These are phyloP conservation scores for Cutaneotrichosporon dermatis DNA, from an alignment of 1,284 basidiomycete species.

Conservation along the genomic window DNA sequence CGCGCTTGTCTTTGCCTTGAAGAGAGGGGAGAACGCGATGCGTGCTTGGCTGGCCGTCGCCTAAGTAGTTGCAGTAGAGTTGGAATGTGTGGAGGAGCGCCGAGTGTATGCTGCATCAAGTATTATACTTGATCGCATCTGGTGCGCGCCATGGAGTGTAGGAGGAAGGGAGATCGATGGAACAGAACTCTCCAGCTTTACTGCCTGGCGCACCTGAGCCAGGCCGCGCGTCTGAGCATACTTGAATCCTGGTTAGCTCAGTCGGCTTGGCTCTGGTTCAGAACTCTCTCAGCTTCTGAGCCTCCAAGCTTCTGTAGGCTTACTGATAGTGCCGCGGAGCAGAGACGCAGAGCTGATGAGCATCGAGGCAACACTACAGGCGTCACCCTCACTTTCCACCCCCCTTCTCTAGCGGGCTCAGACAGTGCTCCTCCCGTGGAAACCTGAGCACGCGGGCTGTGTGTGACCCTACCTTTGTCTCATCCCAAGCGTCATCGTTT, in stretches of 20 bases:
- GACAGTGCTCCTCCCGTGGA: background rate
- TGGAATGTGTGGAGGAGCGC: background rate
- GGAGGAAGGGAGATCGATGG: background rate
- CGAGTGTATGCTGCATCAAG: background rate
- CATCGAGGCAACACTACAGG: background rate
- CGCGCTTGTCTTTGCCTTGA: too few species aligned
- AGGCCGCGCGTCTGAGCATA: background rate
- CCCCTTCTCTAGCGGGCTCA: background rate
- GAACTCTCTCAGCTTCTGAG: too few species aligned
- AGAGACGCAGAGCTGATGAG: background rate
- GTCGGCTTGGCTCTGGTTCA: too few species aligned
- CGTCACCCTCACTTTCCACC: background rate
- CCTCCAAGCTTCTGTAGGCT: too few species aligned
- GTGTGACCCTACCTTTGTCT: slow-evolving; percentile 1
- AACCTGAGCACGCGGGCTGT: slow-evolving; percentile 5
- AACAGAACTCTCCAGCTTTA: too few species aligned
- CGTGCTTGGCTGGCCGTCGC: background rate
- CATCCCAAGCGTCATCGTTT: slow-evolving; percentile 6
- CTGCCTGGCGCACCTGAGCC: too few species aligned
- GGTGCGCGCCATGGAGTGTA: background rate
- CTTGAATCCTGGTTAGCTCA: too few species aligned
- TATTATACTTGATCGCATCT: slow-evolving; percentile 1
- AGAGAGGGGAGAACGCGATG: too few species aligned
- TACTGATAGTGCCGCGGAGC: background rate
- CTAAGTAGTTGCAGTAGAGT: background rate